These are phyloP conservation scores for Coemansia sp. DNA, from an alignment of 192 early-diverging fungal species.

Conservation along the genomic window DNA sequence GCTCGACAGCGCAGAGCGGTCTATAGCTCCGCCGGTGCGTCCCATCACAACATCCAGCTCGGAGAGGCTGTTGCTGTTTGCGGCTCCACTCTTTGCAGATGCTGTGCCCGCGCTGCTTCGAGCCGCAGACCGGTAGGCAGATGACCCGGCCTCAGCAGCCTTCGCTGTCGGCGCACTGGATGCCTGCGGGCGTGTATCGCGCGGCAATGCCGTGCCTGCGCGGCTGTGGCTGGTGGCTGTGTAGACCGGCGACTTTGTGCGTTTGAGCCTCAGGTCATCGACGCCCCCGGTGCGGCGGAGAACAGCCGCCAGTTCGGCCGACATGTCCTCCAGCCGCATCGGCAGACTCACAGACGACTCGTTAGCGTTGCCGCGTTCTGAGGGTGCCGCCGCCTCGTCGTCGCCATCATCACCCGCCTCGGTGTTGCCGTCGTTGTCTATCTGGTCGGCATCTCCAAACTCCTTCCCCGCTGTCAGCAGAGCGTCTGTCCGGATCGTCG, in stretches of 20 bases:
- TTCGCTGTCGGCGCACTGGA: not conserved
- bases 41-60: constrained; percentile 55
- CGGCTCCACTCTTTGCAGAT: constrained; percentile 1
- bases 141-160: not conserved
- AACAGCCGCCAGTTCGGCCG: constrained; percentile 48
- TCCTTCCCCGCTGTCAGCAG: constrained; percentile 45
- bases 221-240: constrained; percentile 7
- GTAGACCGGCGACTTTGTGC: constrained; percentile 20
- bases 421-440: constrained; percentile 21
- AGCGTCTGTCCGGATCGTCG: constrained; percentile 46
- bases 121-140: not conserved
- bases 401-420: constrained; percentile 19
- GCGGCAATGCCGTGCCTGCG: not conserved
- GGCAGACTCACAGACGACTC: constrained; percentile 46
- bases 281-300: constrained; percentile 48
- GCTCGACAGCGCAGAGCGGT: constrained; percentile 16
- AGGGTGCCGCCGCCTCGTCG: constrained; percentile 46
- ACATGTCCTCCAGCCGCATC: constrained; percentile 43
- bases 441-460: constrained; percentile 30
- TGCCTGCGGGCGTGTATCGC: not conserved
- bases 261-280: constrained; percentile 28
- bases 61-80: constrained; percentile 29
- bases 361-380: constrained; percentile 16
- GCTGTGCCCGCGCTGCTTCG: not conserved
- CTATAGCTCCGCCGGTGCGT: constrained; percentile 36